Evolutionary conservation across 495 filamentous ascomycete species (phyloP).

Genomic region (Darksidea phi): DNA sequence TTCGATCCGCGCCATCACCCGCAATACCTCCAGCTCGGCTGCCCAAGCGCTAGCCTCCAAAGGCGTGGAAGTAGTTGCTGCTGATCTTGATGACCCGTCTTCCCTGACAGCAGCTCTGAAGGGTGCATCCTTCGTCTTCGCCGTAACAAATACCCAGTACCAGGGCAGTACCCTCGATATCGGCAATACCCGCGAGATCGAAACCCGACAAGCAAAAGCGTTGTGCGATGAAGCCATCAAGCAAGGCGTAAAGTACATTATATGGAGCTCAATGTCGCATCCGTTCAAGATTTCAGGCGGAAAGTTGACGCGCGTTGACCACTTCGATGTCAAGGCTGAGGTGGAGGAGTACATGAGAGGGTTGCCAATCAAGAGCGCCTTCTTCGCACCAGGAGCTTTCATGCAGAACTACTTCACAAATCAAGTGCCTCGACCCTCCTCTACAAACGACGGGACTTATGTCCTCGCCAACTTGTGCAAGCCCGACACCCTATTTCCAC

Average conservation of each 20-base stretch:
- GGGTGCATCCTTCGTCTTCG: slow-evolving; percentile 57
- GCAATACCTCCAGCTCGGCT: slow-evolving; percentile 30
- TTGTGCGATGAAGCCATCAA: slow-evolving; percentile 10
- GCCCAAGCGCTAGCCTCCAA: slow-evolving; percentile 30
- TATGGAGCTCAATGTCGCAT: slow-evolving; percentile 50
- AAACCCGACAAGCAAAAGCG: slow-evolving; percentile 11
- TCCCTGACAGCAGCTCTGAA: slow-evolving; percentile 53
- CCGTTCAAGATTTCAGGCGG: slow-evolving; percentile 48
- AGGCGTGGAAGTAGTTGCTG: slow-evolving; percentile 45
- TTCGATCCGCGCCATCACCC: slow-evolving; percentile 43
- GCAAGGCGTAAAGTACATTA: slow-evolving; percentile 50
- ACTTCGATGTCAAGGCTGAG: slow-evolving; percentile 63
- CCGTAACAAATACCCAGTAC: slow-evolving; percentile 56
- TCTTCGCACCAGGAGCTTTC: slow-evolving; percentile 58
- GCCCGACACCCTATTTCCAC: slow-evolving; percentile 48
- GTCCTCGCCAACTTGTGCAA: slow-evolving; percentile 49
- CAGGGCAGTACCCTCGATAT: background rate
- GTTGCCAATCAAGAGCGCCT: slow-evolving; percentile 51
- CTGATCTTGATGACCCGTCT: slow-evolving; percentile 51
- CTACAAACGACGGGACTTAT: slow-evolving; percentile 38
- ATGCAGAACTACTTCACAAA: slow-evolving; percentile 51
- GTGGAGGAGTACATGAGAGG: slow-evolving; percentile 59
- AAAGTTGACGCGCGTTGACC: slow-evolving; percentile 51
- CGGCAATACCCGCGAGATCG: slow-evolving; percentile 3
- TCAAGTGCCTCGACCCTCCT: slow-evolving; percentile 32